Percentiles rank a stretch among this genome's conserved stretches.
phyloP scores from a whole-genome alignment of 352 stramenopile species.

The Pilasporangium apinafurcum region DNA sequence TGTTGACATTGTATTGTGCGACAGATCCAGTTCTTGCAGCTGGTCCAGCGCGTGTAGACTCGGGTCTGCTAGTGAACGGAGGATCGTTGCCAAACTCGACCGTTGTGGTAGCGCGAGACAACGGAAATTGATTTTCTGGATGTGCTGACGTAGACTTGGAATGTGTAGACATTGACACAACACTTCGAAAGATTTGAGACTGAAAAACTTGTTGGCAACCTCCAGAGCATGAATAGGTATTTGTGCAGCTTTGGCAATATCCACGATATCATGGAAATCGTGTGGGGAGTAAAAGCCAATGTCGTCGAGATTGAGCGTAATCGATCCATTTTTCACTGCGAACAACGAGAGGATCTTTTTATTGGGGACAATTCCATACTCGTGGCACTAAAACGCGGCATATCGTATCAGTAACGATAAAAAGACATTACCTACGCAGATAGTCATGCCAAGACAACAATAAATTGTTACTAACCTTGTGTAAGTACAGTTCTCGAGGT shows the following conservation, averaged over 20 bases:
- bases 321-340: conserved; percentile 19
- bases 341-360: conserved; percentile 32
- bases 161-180: conserved; percentile 38
- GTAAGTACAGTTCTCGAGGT: conserved; percentile 24
- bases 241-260: conserved; percentile 27
- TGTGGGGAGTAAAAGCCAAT: conserved; percentile 46
- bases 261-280: conserved; percentile 42
- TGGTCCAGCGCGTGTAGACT: conserved; percentile 12
- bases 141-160: conserved; percentile 17
- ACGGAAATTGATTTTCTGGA: conserved; percentile 33
- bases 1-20: conserved; percentile 57
- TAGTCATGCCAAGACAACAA: too few species aligned
- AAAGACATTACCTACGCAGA: too few species aligned
- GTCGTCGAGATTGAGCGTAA: conserved; percentile 38
- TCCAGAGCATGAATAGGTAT: conserved; percentile 38
- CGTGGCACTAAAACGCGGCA: conserved; percentile 23
- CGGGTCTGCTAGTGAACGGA: conserved; percentile 26
- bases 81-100: conserved; percentile 30
- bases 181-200: conserved; percentile 33
- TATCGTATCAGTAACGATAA: too few species aligned
- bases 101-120: conserved; percentile 41
- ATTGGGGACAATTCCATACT: conserved; percentile 27
- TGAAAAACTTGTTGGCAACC: conserved; percentile 62
- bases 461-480: conserved; percentile 19
- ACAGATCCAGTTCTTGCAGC: conserved; percentile 52